phyloP scores from a whole-genome alignment of 2,329 filamentous ascomycete genomes.

The Paecilomyces sp. region DNA sequence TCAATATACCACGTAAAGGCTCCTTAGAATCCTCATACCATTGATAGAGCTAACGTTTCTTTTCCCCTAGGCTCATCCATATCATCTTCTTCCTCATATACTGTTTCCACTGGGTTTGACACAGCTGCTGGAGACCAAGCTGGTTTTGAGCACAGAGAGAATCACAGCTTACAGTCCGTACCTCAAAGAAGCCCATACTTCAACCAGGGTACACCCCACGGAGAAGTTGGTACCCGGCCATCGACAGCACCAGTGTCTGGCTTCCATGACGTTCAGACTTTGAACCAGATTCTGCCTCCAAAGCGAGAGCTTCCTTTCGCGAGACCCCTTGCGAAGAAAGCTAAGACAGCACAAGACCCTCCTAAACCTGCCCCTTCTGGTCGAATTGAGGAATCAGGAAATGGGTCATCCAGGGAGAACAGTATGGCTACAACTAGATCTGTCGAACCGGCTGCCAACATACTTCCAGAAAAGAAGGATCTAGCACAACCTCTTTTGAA shows the following conservation, averaged over 20 bases:
- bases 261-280: slow-evolving; percentile 18
- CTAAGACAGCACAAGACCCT: slow-evolving; percentile 4
- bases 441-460: background rate
- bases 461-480: background rate
- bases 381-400: background rate
- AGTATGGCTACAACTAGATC: background rate
- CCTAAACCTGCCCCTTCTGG: background rate
- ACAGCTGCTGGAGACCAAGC: background rate
- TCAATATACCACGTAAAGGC: background rate
- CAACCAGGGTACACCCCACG: background rate
- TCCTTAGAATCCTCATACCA: background rate
- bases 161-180: background rate
- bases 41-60: background rate
- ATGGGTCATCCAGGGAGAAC: background rate
- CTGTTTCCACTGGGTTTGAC: slow-evolving; percentile 1
- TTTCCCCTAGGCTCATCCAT: slow-evolving; percentile 1
- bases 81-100: slow-evolving; percentile 6
- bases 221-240: slow-evolving; percentile 11
- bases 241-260: slow-evolving; percentile 15
- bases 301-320: slow-evolving; percentile 36
- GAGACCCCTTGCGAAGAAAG: slow-evolving; percentile 17
- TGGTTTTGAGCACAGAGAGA: background rate
- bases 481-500: background rate
- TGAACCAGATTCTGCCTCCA: slow-evolving; percentile 33
- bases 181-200: background rate